Evolutionary conservation across 805 yeast species (phyloP).

Genomic region (Barnettozyma botsteinii): DNA sequence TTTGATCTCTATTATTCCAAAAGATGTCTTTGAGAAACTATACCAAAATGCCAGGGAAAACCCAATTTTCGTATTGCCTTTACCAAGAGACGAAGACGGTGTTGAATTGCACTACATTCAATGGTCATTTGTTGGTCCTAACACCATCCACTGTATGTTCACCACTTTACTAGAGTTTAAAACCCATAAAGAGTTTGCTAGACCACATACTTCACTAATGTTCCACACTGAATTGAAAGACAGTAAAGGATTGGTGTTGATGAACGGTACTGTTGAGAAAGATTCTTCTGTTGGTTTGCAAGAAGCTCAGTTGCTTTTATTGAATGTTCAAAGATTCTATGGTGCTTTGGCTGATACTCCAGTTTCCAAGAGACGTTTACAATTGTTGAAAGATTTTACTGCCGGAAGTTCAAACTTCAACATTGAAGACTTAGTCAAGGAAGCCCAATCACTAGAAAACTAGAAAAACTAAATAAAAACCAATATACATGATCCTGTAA

Average conservation of each 20-base stretch:
- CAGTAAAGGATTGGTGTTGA: slow-evolving; percentile 59
- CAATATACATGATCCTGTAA: no score
- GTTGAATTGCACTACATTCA: slow-evolving; percentile 87
- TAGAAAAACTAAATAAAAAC: slow-evolving; percentile 1
- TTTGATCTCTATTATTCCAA: slow-evolving; percentile 59
- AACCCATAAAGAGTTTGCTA: slow-evolving; percentile 84
- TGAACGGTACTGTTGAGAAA: slow-evolving; percentile 80
- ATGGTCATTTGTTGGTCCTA: slow-evolving; percentile 84
- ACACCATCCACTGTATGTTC: slow-evolving; percentile 82
- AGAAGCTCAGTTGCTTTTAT: slow-evolving; percentile 72
- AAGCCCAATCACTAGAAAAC: slow-evolving; percentile 66
- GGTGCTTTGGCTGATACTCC: slow-evolving; percentile 52
- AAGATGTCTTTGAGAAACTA: slow-evolving; percentile 55
- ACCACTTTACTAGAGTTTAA: slow-evolving; percentile 91
- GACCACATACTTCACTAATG: slow-evolving; percentile 88
- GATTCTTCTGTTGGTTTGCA: slow-evolving; percentile 61
- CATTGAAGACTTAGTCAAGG: slow-evolving; percentile 60
- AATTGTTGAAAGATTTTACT: slow-evolving; percentile 63
- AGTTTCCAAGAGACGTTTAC: slow-evolving; percentile 43
- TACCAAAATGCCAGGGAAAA: slow-evolving; percentile 59
- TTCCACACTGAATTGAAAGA: slow-evolving; percentile 74
- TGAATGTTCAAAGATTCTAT: slow-evolving; percentile 77
- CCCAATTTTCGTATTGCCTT: slow-evolving; percentile 85
- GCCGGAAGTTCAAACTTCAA: slow-evolving; percentile 60
- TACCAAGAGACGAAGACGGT: slow-evolving; percentile 58